A percentile compares a stretch with the other conserved stretches of the same genome.
phyloP scores from a whole-genome alignment of 306 rosid genomes.

The Benincasa hispida region DNA sequence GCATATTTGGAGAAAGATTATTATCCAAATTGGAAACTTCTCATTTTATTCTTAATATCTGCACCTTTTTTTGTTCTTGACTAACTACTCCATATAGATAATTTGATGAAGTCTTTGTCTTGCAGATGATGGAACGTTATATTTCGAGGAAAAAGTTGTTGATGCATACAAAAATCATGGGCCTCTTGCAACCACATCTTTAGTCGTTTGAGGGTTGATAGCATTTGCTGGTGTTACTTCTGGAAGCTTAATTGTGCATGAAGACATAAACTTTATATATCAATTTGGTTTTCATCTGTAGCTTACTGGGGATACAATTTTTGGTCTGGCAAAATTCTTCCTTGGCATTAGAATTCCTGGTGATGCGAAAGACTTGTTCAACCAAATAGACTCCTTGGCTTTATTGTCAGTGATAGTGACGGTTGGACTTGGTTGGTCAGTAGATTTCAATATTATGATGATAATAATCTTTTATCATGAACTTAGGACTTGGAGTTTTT shows the following conservation, averaged over 20 bases:
- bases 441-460: slow-evolving; percentile 1
- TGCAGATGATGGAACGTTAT: slow-evolving; percentile 81
- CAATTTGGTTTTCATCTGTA: slow-evolving; percentile 32
- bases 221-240: slow-evolving; percentile 56
- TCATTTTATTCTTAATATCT: neutral
- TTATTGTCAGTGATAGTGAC: neutral
- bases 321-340: slow-evolving; percentile 89
- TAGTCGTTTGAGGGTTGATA: slow-evolving; percentile 79
- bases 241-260: slow-evolving; percentile 61
- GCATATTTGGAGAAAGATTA: neutral
- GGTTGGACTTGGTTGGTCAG: neutral
- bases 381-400: slow-evolving; percentile 81
- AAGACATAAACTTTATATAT: slow-evolving; percentile 14
- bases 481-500: neutral
- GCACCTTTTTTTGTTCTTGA: neutral
- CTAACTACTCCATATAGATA: neutral
- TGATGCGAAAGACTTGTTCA: slow-evolving; percentile 69
- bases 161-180: slow-evolving; percentile 51
- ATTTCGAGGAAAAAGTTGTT: slow-evolving; percentile 77
- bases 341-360: slow-evolving; percentile 93
- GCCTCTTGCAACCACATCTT: slow-evolving; percentile 78
- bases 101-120: slow-evolving; percentile 8
- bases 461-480: neutral
- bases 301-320: slow-evolving; percentile 66
- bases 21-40: neutral